Percentiles rank a stretch among this genome's conserved stretches.
Conservation (phyloP, 2,329 filamentous ascomycete species). For the Diaporthe amygdali region DNA sequence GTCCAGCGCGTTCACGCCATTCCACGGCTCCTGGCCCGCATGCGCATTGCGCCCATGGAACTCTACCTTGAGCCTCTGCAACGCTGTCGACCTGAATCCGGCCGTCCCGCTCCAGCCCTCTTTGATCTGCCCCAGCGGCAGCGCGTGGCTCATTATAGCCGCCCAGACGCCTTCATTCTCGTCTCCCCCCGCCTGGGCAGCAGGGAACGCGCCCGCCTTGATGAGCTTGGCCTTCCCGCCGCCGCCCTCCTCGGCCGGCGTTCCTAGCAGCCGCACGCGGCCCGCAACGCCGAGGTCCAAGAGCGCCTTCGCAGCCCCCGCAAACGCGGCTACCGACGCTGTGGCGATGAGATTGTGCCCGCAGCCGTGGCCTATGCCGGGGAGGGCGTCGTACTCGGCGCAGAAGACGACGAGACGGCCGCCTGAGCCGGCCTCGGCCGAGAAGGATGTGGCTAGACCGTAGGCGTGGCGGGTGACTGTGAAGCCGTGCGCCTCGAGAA, state of each 20-base stretch:
- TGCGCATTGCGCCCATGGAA: not conserved
- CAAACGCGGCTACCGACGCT: constrained; percentile 39
- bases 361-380: constrained; percentile 45
- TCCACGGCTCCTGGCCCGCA: not conserved
- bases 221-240: constrained; percentile 52
- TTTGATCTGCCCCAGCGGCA: not conserved
- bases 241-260: constrained; percentile 48
- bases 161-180: not conserved
- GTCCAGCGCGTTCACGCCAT: constrained; percentile 49
- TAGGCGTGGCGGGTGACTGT: not conserved
- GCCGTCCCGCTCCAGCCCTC: not conserved
- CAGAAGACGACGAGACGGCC: constrained; percentile 18
- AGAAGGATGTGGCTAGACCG: not conserved
- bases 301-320: constrained; percentile 37
- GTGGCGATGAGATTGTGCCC: constrained; percentile 50
- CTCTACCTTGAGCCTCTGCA: not conserved
- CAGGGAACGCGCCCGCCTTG: constrained; percentile 44
- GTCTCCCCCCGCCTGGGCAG: not conserved
- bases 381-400: constrained; percentile 36
- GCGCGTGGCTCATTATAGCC: not conserved
- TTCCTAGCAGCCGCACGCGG: constrained; percentile 41
- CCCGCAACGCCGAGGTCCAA: constrained; percentile 29
- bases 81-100: not conserved
- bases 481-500: not conserved
- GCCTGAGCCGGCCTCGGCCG: not conserved